Conservation (phyloP, 2,329 filamentous ascomycete genomes). For the Teratosphaeriaceae sp. region DNA sequence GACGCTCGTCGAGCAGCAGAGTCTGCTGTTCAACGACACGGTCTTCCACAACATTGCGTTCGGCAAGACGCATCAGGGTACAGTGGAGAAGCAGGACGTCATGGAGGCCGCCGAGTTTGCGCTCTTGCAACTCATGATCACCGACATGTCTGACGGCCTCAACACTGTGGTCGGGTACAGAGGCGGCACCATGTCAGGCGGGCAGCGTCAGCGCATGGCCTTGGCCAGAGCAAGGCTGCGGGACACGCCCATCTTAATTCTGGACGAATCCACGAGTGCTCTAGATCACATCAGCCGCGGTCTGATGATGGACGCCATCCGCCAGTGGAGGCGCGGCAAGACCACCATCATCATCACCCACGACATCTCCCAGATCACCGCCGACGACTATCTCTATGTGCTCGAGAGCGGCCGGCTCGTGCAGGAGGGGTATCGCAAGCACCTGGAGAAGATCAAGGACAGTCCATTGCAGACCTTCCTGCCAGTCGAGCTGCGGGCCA, state of each 20-base stretch:
- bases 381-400: constrained; percentile 72
- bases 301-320: constrained; percentile 66
- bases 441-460: constrained; percentile 40
- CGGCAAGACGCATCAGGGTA: constrained; percentile 49
- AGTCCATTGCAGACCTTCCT: constrained; percentile 29
- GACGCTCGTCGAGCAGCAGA: constrained; percentile 76
- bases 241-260: constrained; percentile 70
- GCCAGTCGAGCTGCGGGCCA: constrained; percentile 15
- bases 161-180: constrained; percentile 64
- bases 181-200: constrained; percentile 52
- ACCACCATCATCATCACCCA: constrained; percentile 94
- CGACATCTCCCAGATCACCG: constrained; percentile 68
- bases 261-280: constrained; percentile 85
- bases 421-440: constrained; percentile 58
- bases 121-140: constrained; percentile 61
- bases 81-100: constrained; percentile 51
- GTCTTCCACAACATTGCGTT: constrained; percentile 73
- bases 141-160: constrained; percentile 60
- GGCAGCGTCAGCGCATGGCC: constrained; percentile 41
- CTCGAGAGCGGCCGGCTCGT: constrained; percentile 63
- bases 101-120: constrained; percentile 58
- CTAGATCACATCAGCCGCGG: constrained; percentile 66
- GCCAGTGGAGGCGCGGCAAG: constrained; percentile 68
- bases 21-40: constrained; percentile 73
- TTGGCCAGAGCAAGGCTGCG: constrained; percentile 53